Base-by-base conservation (phyloP, 257 asterid genomes). In the Solanum pimpinellifolium region DNA sequence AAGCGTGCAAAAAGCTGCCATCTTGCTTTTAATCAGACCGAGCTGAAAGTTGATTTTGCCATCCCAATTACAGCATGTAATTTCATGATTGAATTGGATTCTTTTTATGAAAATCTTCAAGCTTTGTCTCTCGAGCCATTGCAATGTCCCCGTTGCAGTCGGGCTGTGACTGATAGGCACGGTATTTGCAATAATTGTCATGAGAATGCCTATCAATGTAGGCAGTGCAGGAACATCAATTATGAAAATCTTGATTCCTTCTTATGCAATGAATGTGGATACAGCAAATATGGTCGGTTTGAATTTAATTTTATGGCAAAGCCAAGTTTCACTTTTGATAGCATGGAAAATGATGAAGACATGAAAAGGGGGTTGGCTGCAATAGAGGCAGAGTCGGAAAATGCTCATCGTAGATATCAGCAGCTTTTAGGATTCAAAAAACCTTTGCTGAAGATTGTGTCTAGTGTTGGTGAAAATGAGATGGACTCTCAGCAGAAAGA, bases 401-500 rank as follows among this genome's bases (percentile, higher is more conserved):
- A 95, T 93, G 99, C 99, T 92, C 99, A 97, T 88, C 91, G 97
- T 81, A 93, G 99, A 75, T 97, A 97, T 90, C 99, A 97, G 91
- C 99, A 97, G 94, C 99, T 97, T 90, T 92, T 97, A 90, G 99
- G 99, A 83, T 97, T 96, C 90, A 97, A 97, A 91, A 97, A 97
- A 91, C 99, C 99, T 88, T 90, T 97, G 87, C 93, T 96, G 89
- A 97, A 97, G 93, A 96, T 96, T 88, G 99, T 97, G 7, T 95
- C 99, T 23, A 97, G 99, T 93, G 94, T 97, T 85, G 99, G 99
- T 86, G 99, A 97, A 93, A 97, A 94, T 90, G 99, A 97, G 88
- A 95, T 96, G 98, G 99, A 97, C 86, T 95, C 99, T 86, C 99
- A 97, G 90, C 99, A 97, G 93, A 97, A 97, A 91, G 99, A 97